Evolutionary conservation across 805 yeast genomes (phyloP).

Genomic region (Zygotorulaspora florentina): DNA sequence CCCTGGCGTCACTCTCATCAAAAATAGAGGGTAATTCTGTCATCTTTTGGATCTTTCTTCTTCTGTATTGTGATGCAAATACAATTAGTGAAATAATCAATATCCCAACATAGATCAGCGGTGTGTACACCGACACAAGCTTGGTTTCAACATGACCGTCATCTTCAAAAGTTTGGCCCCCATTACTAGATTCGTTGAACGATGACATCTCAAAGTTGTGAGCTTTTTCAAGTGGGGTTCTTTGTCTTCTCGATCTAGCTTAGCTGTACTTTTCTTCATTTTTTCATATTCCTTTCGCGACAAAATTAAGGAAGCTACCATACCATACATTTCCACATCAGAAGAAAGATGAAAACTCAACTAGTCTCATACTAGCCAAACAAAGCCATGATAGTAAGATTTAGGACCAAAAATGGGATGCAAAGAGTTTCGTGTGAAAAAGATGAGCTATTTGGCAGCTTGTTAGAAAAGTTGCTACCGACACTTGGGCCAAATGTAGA

Average conservation of each 20-base stretch:
- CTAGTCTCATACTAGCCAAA: background rate
- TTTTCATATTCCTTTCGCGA: slow-evolving; percentile 1
- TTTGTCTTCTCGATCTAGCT: background rate
- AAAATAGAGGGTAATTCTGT: slow-evolving; percentile 68
- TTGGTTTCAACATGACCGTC: slow-evolving; percentile 35
- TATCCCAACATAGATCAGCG: slow-evolving; percentile 69
- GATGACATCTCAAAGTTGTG: slow-evolving; percentile 7
- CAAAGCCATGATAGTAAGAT: slow-evolving; percentile 55
- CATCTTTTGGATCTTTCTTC: slow-evolving; percentile 46
- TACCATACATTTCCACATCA: too few species aligned
- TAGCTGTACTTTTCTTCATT: slow-evolving; percentile 2
- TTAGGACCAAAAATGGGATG: slow-evolving; percentile 82
- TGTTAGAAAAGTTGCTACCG: slow-evolving; percentile 39
- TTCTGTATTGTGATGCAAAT: slow-evolving; percentile 68
- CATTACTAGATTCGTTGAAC: slow-evolving; percentile 12
- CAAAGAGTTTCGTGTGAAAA: slow-evolving; percentile 57
- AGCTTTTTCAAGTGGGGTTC: background rate
- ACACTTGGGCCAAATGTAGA: slow-evolving; percentile 26
- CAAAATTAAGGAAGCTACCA: background rate
- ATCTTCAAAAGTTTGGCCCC: slow-evolving; percentile 13
- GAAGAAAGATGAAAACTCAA: too few species aligned
- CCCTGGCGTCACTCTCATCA: slow-evolving; percentile 60
- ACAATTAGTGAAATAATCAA: slow-evolving; percentile 60
- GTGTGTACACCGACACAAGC: slow-evolving; percentile 58
- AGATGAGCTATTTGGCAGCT: slow-evolving; percentile 39